Evolutionary conservation across 2,329 filamentous ascomycete species (phyloP), one percentile per base, ranked within the genome.

Genomic region (Phaeosphaeria sp.): DNA sequence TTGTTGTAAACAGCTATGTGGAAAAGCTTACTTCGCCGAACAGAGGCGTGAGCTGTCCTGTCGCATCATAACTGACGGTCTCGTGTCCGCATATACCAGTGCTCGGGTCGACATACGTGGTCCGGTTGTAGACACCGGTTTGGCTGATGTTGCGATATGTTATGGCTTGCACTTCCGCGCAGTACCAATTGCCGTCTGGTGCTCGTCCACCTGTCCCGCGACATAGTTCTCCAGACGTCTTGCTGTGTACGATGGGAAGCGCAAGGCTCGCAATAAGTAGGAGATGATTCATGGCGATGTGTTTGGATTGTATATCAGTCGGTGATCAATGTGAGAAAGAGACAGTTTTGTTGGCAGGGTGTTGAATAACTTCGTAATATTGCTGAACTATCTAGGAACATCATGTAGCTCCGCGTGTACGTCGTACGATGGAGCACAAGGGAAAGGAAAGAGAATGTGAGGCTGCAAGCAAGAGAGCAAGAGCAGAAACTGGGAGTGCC

Each of bases 21-120:
- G 27, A 13, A 20, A 15, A 11, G 30, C 86, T 77, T 79, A 92
- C 90, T 79, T 90, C 89, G 72, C 90, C 87, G 60, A 90, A 83
- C 33, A 92, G 81, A 6, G 91, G 90, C 25, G 88, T 84, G 51
- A 91, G 78, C 42, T 84, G 80, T 15, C 90, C 89, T 11, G 77
- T 81, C 22, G 89, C 89, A 8, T 78, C 80, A 69, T 87, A 92
- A 0, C 74, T 56, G 58, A 83, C 78, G 17, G 82, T 77, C 39
- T 80, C 74, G 61, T 81, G 86, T 6, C 77, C 66, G 75, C 91
- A 93, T 20, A 79, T 69, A 7, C 82, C 83, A 42, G 84, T 85
- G 49, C 77, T 71, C 17, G 79, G 66, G 58, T 84, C 80, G 86
- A 93, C 91, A 53, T 71, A 68, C 24, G 82, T 85, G 36, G 93